Evolutionary conservation across 768 basidiomycete species (phyloP).

Genomic region (Pleurotus tuber-regium): DNA sequence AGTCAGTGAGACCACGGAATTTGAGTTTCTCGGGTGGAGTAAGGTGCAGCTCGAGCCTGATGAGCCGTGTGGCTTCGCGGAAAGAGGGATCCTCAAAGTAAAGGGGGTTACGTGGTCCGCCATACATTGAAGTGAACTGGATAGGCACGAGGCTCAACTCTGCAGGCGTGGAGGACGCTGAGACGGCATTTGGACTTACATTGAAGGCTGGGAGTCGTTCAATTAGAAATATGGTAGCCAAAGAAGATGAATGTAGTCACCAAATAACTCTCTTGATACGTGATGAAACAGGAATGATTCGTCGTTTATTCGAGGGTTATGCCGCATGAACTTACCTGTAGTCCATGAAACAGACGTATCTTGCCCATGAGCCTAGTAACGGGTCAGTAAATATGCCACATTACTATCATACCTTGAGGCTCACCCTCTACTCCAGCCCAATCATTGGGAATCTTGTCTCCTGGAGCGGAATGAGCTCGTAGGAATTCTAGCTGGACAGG

Average conservation of each 20-base stretch:
- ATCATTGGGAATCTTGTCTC: constrained; percentile 37
- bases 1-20: constrained; percentile 20
- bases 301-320: no score
- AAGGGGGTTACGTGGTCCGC: constrained; percentile 35
- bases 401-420: neutral
- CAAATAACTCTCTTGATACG: constrained; percentile 38
- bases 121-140: constrained; percentile 31
- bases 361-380: constrained; percentile 56
- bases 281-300: no score
- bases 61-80: constrained; percentile 62
- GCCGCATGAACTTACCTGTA: constrained; percentile 54
- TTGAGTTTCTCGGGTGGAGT: constrained; percentile 31
- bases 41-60: constrained; percentile 54
- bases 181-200: constrained; percentile 25
- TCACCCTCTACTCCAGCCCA: constrained; percentile 74
- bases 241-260: constrained; percentile 22
- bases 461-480: constrained; percentile 54
- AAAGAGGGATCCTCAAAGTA: constrained; percentile 58
- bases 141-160: constrained; percentile 8
- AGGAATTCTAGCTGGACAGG: constrained; percentile 50
- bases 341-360: constrained; percentile 79
- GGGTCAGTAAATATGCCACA: neutral
- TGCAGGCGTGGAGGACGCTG: neutral
- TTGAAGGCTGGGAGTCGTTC: constrained; percentile 41
- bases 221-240: neutral